Percentiles rank a stretch among this genome's conserved stretches.
These are phyloP conservation scores for Nitzschia putrida DNA, from an alignment of 108 stramenopile genomes.

Conservation along the genomic window DNA sequence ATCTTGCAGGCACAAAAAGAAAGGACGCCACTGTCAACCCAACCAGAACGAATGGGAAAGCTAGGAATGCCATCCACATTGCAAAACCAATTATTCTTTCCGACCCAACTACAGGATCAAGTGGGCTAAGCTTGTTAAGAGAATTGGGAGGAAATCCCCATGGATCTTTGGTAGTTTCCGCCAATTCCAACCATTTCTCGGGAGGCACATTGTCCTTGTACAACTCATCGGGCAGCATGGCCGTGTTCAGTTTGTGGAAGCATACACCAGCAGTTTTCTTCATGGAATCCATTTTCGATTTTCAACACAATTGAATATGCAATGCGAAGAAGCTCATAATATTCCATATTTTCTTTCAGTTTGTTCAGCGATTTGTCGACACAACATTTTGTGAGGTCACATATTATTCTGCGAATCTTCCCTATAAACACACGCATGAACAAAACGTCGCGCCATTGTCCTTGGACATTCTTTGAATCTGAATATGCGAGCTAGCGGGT, in stretches of 20 bases:
- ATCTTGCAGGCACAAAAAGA: constrained; percentile 7
- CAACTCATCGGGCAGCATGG: constrained; percentile 52
- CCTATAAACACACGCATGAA: too few relatives aligned
- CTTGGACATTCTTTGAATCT: too few relatives aligned
- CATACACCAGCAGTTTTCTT: too few relatives aligned
- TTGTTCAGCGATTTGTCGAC: too few relatives aligned
- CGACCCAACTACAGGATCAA: constrained; percentile 49
- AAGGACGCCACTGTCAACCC: constrained; percentile 26
- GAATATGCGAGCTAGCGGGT: too few relatives aligned
- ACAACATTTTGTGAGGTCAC: too few relatives aligned
- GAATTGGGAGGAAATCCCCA: constrained; percentile 44
- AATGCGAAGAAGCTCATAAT: too few relatives aligned
- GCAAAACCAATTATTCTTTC: constrained; percentile 61
- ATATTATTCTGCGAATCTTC: too few relatives aligned
- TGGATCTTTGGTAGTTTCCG: neutral
- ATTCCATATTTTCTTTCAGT: too few relatives aligned
- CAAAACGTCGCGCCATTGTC: too few relatives aligned
- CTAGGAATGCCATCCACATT: constrained; percentile 61
- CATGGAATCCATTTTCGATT: too few relatives aligned
- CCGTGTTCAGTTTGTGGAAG: constrained; percentile 57
- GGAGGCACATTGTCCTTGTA: constrained; percentile 41
- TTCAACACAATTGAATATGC: too few relatives aligned
- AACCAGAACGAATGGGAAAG: constrained; percentile 55
- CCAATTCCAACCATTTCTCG: constrained; percentile 54
- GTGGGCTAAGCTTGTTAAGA: constrained; percentile 29